Conservation (phyloP, 345 rosid species). For the Hypericum androsaemum region DNA sequence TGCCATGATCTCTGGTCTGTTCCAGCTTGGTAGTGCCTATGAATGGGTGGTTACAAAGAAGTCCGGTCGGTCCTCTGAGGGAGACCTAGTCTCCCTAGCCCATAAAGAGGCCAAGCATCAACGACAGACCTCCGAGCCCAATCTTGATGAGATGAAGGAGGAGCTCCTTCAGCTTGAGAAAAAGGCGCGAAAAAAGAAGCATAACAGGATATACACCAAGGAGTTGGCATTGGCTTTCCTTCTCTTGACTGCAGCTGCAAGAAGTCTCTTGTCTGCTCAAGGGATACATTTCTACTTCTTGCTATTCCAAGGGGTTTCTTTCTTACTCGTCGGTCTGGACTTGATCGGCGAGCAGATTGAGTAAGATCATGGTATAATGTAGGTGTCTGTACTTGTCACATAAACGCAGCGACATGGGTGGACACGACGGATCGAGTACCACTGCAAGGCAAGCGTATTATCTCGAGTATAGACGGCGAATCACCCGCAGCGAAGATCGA, state of each 20-base stretch:
- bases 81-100: slow-evolving; percentile 61
- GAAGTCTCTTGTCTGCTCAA: slow-evolving; percentile 71
- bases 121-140: slow-evolving; percentile 64
- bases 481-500: too few species aligned
- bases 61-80: slow-evolving; percentile 77
- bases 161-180: neutral
- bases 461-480: too few species aligned
- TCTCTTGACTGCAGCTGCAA: slow-evolving; percentile 68
- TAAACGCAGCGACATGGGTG: too few species aligned
- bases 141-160: slow-evolving; percentile 37
- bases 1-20: slow-evolving; percentile 85
- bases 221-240: slow-evolving; percentile 80
- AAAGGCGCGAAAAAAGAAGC: slow-evolving; percentile 40
- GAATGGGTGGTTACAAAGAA: slow-evolving; percentile 91
- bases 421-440: too few species aligned
- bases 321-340: slow-evolving; percentile 78
- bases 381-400: too few species aligned
- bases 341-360: slow-evolving; percentile 84
- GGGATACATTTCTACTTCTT: slow-evolving; percentile 91
- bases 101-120: slow-evolving; percentile 51
- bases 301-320: slow-evolving; percentile 78
- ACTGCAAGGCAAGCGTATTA: too few species aligned
- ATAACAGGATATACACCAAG: slow-evolving; percentile 57
- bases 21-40: slow-evolving; percentile 82
- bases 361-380: slow-evolving; percentile 14